Percentiles rank a stretch among this genome's conserved stretches.
These are phyloP conservation scores for Trypanosoma melophagium DNA, from an alignment of 208 protist species.

Conservation along the genomic window DNA sequence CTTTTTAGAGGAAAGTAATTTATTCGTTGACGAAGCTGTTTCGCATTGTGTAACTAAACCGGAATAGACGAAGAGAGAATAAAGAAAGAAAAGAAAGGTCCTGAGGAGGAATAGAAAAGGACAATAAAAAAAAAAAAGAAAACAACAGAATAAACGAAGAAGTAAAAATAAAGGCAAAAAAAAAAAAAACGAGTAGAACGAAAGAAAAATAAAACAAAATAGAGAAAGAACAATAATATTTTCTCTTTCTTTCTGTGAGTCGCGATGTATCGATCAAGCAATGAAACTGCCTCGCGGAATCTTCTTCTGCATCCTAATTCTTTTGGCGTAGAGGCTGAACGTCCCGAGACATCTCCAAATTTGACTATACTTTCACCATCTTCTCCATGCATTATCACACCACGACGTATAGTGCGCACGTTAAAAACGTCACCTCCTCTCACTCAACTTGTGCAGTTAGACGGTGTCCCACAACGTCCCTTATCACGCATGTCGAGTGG, in stretches of 20 bases:
- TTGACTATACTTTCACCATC: conserved; percentile 4
- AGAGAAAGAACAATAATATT: conserved; percentile 3
- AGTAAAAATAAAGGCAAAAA: conserved; percentile 10
- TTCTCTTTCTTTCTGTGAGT: conserved; percentile 13
- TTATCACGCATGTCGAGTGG: conserved; percentile 31
- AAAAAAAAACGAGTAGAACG: conserved; percentile 1
- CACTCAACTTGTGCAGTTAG: conserved; percentile 66
- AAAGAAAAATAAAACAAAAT: not conserved
- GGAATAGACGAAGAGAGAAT: conserved; percentile 19
- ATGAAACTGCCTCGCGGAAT: conserved; percentile 2
- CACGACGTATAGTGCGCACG: conserved; percentile 61
- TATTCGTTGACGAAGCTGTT: conserved; percentile 1
- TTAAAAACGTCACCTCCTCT: conserved; percentile 39
- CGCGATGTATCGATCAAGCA: conserved; percentile 14
- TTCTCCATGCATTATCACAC: conserved; percentile 22
- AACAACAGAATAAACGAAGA: conserved; percentile 9
- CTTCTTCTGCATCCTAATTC: not conserved
- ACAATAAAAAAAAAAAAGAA: conserved; percentile 18
- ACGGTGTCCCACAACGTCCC: conserved; percentile 29
- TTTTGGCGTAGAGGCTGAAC: conserved; percentile 3
- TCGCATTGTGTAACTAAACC: conserved; percentile 13
- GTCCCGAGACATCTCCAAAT: not conserved
- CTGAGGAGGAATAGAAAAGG: conserved; percentile 8
- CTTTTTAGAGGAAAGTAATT: too few relatives aligned
- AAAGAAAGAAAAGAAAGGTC: conserved; percentile 21